Conservation (phyloP, 768 basidiomycete species). For the Tubosaeta sp. region DNA sequence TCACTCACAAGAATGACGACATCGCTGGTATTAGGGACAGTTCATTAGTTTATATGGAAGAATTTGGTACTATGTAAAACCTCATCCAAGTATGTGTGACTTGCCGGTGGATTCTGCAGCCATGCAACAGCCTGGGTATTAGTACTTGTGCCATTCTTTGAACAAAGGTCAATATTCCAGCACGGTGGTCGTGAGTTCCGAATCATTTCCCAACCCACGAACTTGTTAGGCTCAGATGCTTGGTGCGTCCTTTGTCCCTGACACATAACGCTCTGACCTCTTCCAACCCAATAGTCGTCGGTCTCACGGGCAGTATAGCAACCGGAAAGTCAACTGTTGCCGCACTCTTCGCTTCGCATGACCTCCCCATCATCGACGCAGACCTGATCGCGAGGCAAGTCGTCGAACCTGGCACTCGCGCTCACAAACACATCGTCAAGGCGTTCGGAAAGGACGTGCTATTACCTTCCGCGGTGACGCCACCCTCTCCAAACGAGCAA, state of each 20-base stretch:
- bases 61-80: no score
- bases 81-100: no score
- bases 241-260: neutral
- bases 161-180: no score
- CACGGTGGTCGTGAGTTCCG: no score
- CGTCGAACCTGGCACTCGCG: constrained; percentile 78
- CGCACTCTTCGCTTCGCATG: constrained; percentile 55
- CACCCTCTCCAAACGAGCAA: neutral
- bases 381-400: constrained; percentile 85
- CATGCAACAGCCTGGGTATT: no score
- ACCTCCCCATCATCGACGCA: constrained; percentile 87
- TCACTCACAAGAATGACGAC: neutral
- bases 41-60: no score
- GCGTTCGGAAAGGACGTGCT: constrained; percentile 73
- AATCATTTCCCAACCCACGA: no score
- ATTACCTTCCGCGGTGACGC: constrained; percentile 22
- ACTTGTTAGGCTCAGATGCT: neutral
- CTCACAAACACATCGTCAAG: constrained; percentile 58
- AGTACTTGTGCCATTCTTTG: no score
- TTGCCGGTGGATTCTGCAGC: no score
- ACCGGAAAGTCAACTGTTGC: constrained; percentile 97
- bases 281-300: constrained; percentile 64
- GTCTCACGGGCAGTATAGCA: constrained; percentile 94
- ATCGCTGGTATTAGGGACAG: no score
- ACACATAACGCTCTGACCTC: neutral